Base-by-base conservation (phyloP, 2,329 filamentous ascomycete species). In the Diaporthe sp. region DNA sequence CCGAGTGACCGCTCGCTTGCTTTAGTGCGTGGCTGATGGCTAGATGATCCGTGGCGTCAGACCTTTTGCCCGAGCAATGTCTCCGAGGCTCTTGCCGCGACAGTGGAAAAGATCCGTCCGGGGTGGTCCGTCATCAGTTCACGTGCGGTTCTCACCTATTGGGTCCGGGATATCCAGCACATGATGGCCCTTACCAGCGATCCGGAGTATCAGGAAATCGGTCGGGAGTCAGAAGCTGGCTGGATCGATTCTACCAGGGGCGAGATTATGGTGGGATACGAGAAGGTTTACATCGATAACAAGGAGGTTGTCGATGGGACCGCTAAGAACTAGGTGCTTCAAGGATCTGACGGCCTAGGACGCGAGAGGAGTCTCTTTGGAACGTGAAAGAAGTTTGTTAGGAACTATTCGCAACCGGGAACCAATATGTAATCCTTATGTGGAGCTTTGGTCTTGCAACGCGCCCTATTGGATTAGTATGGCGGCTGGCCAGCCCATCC, bases 101-200 rank as follows among this genome's bases (percentile, higher is more conserved):
- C 57, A 25, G 34, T 42, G 13, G 58, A 61, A 5, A 61, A 61
- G 58, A 13, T 42, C 7, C 58, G 37, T 37, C 58, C 58, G 13
- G 58, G 58, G 2, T 61, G 58, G 37, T 42, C 34, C 12, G 58
- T 61, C 37, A 61, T 61, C 58, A 42, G 58, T n/a, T 61, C 58
- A 61, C 58, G 42, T 17, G 58, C 34, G 13, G 58, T 61, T 25
- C 58, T 61, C 22, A 61, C 58, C 22, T 42, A 61, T 8, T 61
- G 58, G 58, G 58, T 42, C 58, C 34, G 58, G 34, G 58, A 61
- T 19, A 61, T 61, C 37, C 58, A 61, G 58, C 37, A 61, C 22
- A 61, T 61, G 37, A 61, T 61, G 58, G 58, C n/a, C n/a, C 58
- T 61, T 15, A 61, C 58, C n/a, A 28, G 10, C 13, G 58, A 61